Percentiles rank a stretch among this genome's conserved stretches.
These are phyloP conservation scores for Hypoxylon sp. DNA, from an alignment of 2,329 filamentous ascomycete genomes.

Conservation along the genomic window DNA sequence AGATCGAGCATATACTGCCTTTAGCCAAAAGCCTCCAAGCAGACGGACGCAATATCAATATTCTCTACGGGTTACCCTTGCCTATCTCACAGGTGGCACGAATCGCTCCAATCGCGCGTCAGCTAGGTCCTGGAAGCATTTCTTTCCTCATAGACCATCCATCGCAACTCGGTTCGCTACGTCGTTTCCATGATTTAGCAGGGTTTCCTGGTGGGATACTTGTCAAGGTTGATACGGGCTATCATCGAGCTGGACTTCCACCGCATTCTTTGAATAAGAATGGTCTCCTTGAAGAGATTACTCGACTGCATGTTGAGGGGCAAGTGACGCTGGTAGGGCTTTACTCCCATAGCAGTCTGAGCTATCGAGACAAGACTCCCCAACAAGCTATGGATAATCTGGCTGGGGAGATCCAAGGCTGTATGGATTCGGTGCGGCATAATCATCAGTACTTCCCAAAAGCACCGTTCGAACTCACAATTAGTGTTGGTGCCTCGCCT, in stretches of 20 bases:
- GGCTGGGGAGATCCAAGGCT: constrained; percentile 2
- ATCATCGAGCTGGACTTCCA: constrained; percentile 4
- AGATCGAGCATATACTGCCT: constrained; percentile 10
- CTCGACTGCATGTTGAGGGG: background rate
- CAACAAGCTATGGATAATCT: constrained; percentile 10
- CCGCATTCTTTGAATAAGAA: background rate
- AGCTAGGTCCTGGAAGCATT: constrained; percentile 1
- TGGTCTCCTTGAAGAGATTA: constrained; percentile 2
- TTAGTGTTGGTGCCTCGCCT: constrained; percentile 9
- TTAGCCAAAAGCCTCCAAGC: background rate
- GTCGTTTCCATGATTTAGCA: background rate
- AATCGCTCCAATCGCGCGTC: background rate
- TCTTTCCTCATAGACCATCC: constrained; percentile 8
- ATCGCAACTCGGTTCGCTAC: constrained; percentile 1
- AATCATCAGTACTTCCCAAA: constrained; percentile 2
- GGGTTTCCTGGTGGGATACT: constrained; percentile 2
- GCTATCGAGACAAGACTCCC: constrained; percentile 4
- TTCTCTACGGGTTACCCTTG: constrained; percentile 1
- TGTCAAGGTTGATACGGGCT: constrained; percentile 4
- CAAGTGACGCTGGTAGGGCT: constrained; percentile 3
- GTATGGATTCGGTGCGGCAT: constrained; percentile 2
- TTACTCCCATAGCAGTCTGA: constrained; percentile 9
- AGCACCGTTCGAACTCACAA: background rate
- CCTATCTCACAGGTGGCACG: constrained; percentile 1
- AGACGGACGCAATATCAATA: background rate